phyloP scores from a whole-genome alignment of 2,329 filamentous ascomycete genomes.

The Paramyrothecium roridum region DNA sequence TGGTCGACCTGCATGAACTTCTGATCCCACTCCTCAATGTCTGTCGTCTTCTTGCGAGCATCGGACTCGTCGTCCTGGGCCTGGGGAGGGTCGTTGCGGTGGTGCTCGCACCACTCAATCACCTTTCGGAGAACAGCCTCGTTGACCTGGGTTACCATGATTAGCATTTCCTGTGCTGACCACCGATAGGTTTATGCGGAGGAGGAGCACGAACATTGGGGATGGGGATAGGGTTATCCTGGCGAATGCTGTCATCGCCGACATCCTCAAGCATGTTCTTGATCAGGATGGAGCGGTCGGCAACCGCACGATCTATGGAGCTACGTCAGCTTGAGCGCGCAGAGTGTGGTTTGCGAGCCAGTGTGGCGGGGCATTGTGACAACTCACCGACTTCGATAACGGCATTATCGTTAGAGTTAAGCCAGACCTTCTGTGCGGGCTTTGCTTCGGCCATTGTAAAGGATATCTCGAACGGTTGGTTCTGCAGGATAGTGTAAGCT shows the following conservation, averaged over 20 bases:
- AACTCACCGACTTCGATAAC: conserved; percentile 45
- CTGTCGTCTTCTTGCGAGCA: conserved; percentile 95
- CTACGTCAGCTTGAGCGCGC: conserved; percentile 4
- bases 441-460: conserved; percentile 32
- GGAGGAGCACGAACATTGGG: conserved; percentile 62
- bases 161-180: conserved; percentile 8
- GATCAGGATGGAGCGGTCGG: conserved; percentile 89
- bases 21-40: conserved; percentile 99
- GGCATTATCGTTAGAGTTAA: conserved; percentile 50
- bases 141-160: conserved; percentile 62
- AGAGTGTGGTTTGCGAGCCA: conserved; percentile 4
- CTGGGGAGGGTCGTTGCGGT: conserved; percentile 83
- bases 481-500: not conserved
- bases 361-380: not conserved
- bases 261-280: conserved; percentile 98
- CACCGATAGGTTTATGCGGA: conserved; percentile 5
- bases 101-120: conserved; percentile 96
- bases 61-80: conserved; percentile 87
- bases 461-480: not conserved
- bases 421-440: conserved; percentile 38
- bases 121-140: conserved; percentile 93
- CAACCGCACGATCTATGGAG: conserved; percentile 69
- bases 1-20: conserved; percentile 99
- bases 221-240: conserved; percentile 75
- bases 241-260: conserved; percentile 56